Evolutionary conservation across 495 filamentous ascomycete species (phyloP), one percentile per base, ranked within the genome.

Genomic region (Neurospora sp.): DNA sequence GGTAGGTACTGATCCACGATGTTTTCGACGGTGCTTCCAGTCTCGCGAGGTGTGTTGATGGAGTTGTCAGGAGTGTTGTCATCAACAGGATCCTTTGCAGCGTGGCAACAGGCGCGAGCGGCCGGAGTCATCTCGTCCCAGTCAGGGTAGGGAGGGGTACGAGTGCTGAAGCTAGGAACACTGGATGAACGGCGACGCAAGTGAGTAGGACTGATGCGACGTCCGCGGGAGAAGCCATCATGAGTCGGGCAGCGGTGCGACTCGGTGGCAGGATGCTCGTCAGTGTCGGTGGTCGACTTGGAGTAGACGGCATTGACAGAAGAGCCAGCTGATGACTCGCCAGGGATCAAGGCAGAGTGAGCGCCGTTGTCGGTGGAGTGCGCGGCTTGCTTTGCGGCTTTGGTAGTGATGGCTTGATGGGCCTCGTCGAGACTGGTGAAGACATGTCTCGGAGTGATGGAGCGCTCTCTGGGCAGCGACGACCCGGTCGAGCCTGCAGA

Each of bases 1-100:
- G 73, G 59, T 9, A 75, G 41, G 54, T 82, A 81, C 54, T 81
- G 78, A 1, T 77, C 74, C 46, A 79, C 74, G 9, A 82, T 82
- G 48, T 77, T 76, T 38, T 79, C 79, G 16, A 82, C 76, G 0
- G 81, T 80, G 46, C 75, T 80, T 37, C 69, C 77, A 31, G 79
- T 79, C 48, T 75, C 70, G 70, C 72, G 46, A 66, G 69, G 70
- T 16, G 41, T 69, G 54, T 71, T 54, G 37, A 16, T 6, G 20
- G 66, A 16, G 14, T 72, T 75, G 42, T 74, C 54, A 5, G 38
- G 44, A 31, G 46, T 42, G 5, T 18, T 8, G 54, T 35, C 18
- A 27, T 9, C 54, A 66, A 18, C 54, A 66, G 23, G 54, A 35
- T 66, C 54, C 54, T 35, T 31, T 66, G 12, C 54, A 12, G 27